Base-by-base conservation (phyloP, 2,329 filamentous ascomycete genomes). In the Fusarium sp. region DNA sequence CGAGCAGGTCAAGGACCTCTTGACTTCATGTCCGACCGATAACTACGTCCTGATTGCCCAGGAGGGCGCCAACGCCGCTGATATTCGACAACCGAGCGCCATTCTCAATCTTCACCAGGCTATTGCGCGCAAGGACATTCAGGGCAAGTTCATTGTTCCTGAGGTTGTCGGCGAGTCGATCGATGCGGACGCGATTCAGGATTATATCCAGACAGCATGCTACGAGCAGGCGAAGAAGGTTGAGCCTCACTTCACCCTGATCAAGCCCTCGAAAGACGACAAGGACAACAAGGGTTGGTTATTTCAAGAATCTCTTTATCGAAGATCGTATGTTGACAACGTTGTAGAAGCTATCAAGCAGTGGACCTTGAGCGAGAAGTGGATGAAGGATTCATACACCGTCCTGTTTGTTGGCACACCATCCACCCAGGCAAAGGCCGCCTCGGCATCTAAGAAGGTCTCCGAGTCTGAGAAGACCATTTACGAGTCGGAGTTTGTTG, bases 1-100 rank as follows among this genome's bases (percentile, higher is more conserved):
- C 44, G 73, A 78, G 21, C 77, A 81, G 13, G 80, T 83, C 24
- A 81, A 84, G 64, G 70, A 80, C n/a, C 76, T 89, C 51, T 86
- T 97, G 26, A 82, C 84, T 39, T 79, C 81, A 55, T 97, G 94
- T 80, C 91, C 91, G 3, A 94, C 92, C 21, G 85, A 89, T 51
- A 87, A 87, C 72, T 97, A 97, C 81, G 82, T 97, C 59, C 79
- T 98, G 70, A 87, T 97, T 65, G 88, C 89, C 31, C 94, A 97
- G 77, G 90, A 92, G 13, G 91, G 92, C 70, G 85, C 94, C 58
- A 89, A 90, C 71, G 87, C 89, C 42, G 83, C 84, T 66, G 93
- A 97, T 78, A 89, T 95, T 73, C 80, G 82, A 70, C 81, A 82
- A 61, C 75, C 72, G 76, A 80, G 79, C 76, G 71, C 87, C 84